Evolutionary conservation across 1,284 basidiomycete genomes (phyloP), one percentile per base, ranked within the genome.

Genomic region (Melanopsichium pennsylvanicum): DNA sequence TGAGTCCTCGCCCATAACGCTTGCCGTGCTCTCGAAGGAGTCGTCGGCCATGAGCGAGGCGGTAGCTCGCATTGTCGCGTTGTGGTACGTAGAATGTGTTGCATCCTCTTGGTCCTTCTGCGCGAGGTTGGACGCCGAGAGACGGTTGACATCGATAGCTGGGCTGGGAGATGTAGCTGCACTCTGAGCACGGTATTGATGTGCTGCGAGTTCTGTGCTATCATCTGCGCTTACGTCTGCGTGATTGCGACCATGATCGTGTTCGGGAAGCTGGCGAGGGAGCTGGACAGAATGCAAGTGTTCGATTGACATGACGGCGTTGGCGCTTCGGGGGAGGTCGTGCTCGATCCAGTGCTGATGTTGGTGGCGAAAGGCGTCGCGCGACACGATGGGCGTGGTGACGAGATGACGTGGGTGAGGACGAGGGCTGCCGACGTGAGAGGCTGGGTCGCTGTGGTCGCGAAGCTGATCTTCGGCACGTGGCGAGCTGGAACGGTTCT

Each of bases 401-500:
- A 68, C 50, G 40, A 68, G 19, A 26, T 54, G 64, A 35, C 64
- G 63, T 23, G 58, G 57, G 2, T 57, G 63, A 18, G 33, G 40
- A 33, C 45, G 54, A 8, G 60, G 60, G 23, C 58, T 60, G 21
- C 43, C 36, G 19, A 51, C 25, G 15, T 58, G 49, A 18, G 58
- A 68, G 33, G 54, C 54, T 25, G 58, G 64, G 33, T 61, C 54
- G 58, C 58, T 61, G 57, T 35, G 55, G 18, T 67, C 52, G 45
- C 63, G 58, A 29, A 39, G 48, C 57, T 60, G 57, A 16, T 68
- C 64, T 40, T 64, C 56, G n/a, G 39, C 51, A 13, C 68, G 62
- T 34, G 68, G 68, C 26, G 68, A 70, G 58, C 68, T 70, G 39
- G 68, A 70, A 6, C 68, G 61, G 16, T 61, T 52, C 31, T 70